Base-by-base conservation (phyloP, 345 rosid species). In the Crucihimalaya himalaica region DNA sequence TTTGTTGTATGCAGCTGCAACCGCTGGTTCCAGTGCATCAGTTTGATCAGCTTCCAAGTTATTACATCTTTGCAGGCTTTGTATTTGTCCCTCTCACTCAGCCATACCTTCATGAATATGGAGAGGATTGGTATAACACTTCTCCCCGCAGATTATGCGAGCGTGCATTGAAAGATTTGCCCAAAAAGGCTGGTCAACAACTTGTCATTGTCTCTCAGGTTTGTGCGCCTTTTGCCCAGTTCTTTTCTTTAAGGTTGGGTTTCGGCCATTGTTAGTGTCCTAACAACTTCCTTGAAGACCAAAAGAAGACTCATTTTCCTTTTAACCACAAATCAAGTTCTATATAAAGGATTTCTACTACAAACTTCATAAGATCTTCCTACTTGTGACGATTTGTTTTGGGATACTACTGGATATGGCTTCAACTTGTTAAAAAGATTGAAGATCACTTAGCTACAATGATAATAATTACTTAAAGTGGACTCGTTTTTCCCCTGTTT, bases 61-160 rank as follows among this genome's bases (percentile, higher is more conserved):
- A 87, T 78, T 93, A 85, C 78, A 90, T 93, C n/a, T 93, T 89
- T 79, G 96, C 97, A n/a, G 98, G 97, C 39, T 80, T 93, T 67
- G 93, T 88, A 55, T 91, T 90, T 76, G 70, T 88, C 66, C 97
- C 98, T 31, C 92, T 89, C 63, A 83, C 88, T 66, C 98, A 91
- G 77, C 96, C 97, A 13, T 91, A 84, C 76, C 97, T 93, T 77
- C 96, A 91, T 11, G 96, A 89, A 66, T 84, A 87, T 79, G 97
- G 97, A 71, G 98, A 93, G 62, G 98, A 93, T 76, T 93, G 97
- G 97, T 93, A 89, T 69, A 87, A 93, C 79, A 78, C 83, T 35
- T 90, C 92, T 27, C 98, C 96, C 6, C 91, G 96, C 70, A 85
- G 83, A 40, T 83, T 90, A 55, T 93, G 98, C 60, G 91, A 86